Percentiles rank a stretch among this genome's conserved stretches.
Conservation (phyloP, 306 rosid genomes). For the Styphnolobium japonicum region DNA sequence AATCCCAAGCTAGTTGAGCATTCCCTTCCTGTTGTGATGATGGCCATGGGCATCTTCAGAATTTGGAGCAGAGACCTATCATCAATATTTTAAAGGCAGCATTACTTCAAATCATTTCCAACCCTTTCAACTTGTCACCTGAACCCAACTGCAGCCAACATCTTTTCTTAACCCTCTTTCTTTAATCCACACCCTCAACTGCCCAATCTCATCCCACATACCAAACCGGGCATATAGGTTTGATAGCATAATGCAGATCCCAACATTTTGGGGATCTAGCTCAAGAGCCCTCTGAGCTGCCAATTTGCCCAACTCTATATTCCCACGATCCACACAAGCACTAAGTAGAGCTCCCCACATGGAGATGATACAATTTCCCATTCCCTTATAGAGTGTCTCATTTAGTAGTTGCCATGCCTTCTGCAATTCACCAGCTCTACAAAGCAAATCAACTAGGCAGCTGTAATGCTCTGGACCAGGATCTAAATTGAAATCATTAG, state of each 20-base stretch:
- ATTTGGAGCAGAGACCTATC: background rate
- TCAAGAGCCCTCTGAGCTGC: slow-evolving; percentile 69
- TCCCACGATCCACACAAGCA: slow-evolving; percentile 63
- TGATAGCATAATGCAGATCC: slow-evolving; percentile 57
- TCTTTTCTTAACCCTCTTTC: slow-evolving; percentile 58
- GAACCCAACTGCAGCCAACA: slow-evolving; percentile 73
- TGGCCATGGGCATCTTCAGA: background rate
- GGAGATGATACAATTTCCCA: slow-evolving; percentile 41
- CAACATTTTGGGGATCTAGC: slow-evolving; percentile 60
- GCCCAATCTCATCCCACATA: slow-evolving; percentile 76
- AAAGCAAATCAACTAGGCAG: slow-evolving; percentile 73
- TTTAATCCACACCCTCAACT: slow-evolving; percentile 51
- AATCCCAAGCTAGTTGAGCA: background rate
- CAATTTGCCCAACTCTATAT: slow-evolving; percentile 59
- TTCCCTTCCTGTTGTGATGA: background rate
- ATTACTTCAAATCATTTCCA: background rate
- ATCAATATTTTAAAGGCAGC: background rate
- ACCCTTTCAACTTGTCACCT: slow-evolving; percentile 37
- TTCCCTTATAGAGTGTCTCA: slow-evolving; percentile 31
- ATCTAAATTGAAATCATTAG: slow-evolving; percentile 49
- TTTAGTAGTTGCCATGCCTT: slow-evolving; percentile 65
- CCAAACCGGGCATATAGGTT: slow-evolving; percentile 65
- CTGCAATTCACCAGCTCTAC: slow-evolving; percentile 74
- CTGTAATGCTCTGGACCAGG: slow-evolving; percentile 74
- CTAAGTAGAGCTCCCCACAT: slow-evolving; percentile 74